These are phyloP conservation scores for Ophiostoma himal-ulmi DNA, from an alignment of 2,329 filamentous ascomycete species.

Conservation along the genomic window DNA sequence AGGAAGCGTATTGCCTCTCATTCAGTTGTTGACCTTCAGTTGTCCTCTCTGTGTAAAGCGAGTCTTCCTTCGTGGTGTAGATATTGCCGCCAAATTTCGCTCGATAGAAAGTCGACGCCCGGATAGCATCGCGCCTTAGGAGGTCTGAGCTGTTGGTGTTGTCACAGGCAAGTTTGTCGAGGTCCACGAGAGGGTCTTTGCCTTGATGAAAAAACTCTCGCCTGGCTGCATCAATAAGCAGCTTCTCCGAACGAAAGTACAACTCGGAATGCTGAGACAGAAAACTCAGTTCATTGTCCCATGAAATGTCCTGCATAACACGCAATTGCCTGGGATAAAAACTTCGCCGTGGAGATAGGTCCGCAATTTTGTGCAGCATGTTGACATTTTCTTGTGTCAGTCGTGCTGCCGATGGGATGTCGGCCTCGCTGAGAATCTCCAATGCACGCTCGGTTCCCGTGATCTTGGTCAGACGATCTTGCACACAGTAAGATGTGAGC, in stretches of 20 bases:
- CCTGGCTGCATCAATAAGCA: conserved; percentile 31
- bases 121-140: conserved; percentile 20
- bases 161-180: not conserved
- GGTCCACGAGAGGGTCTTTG: not conserved
- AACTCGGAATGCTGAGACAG: conserved; percentile 44
- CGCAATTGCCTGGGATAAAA: conserved; percentile 42
- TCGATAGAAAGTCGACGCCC: conserved; percentile 13
- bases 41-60: not conserved
- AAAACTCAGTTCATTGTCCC: conserved; percentile 37
- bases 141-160: conserved; percentile 5
- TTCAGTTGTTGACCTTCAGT: not conserved
- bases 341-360: conserved; percentile 37
- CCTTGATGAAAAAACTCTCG: conserved; percentile 7
- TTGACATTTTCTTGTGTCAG: conserved; percentile 36
- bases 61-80: conserved; percentile 5
- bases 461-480: conserved; percentile 42
- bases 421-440: conserved; percentile 43
- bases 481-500: conserved; percentile 47
- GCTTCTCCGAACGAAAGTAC: conserved; percentile 31
- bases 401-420: conserved; percentile 42
- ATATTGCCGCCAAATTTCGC: not conserved
- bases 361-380: conserved; percentile 37
- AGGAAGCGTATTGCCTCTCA: not conserved
- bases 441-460: conserved; percentile 54
- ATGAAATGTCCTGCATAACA: conserved; percentile 45